Percentiles rank a stretch among this genome's conserved stretches.
These are phyloP conservation scores for Globisporangium barbulae DNA, from an alignment of 352 stramenopile genomes.

Conservation along the genomic window DNA sequence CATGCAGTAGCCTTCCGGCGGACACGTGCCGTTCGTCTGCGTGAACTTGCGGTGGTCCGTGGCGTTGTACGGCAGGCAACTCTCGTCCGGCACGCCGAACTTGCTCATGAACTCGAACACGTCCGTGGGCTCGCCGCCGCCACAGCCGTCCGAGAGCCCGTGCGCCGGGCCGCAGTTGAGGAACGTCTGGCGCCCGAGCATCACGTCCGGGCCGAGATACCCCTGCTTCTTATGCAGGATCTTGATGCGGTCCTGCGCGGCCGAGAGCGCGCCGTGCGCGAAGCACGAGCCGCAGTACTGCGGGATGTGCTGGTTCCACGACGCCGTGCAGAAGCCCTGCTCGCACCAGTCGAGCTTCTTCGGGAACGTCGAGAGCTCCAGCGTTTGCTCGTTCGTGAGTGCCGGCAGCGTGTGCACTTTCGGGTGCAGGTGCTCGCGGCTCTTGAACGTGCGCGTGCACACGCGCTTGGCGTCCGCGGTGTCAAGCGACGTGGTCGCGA, in stretches of 20 bases:
- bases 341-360: conserved; percentile 85
- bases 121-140: conserved; percentile 50
- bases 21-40: conserved; percentile 48
- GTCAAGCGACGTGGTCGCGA: not conserved
- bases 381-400: conserved; percentile 26
- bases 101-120: conserved; percentile 65
- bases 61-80: conserved; percentile 56
- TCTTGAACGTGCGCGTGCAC: conserved; percentile 44
- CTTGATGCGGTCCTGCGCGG: conserved; percentile 64
- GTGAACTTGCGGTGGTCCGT: conserved; percentile 57
- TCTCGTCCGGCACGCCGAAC: conserved; percentile 55
- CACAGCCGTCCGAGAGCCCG: conserved; percentile 50
- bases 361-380: conserved; percentile 42
- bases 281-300: conserved; percentile 79
- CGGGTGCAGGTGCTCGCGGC: conserved; percentile 41
- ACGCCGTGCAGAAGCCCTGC: conserved; percentile 49
- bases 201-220: conserved; percentile 46
- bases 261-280: conserved; percentile 54
- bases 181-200: conserved; percentile 57
- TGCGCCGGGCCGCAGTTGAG: conserved; percentile 59
- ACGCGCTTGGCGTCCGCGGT: conserved; percentile 30
- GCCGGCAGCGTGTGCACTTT: conserved; percentile 28
- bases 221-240: conserved; percentile 44
- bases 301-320: conserved; percentile 73
- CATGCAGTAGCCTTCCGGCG: conserved; percentile 62